phyloP scores from a whole-genome alignment of 2,329 filamentous ascomycete genomes.

The Neofusicoccum kwambonambiense region DNA sequence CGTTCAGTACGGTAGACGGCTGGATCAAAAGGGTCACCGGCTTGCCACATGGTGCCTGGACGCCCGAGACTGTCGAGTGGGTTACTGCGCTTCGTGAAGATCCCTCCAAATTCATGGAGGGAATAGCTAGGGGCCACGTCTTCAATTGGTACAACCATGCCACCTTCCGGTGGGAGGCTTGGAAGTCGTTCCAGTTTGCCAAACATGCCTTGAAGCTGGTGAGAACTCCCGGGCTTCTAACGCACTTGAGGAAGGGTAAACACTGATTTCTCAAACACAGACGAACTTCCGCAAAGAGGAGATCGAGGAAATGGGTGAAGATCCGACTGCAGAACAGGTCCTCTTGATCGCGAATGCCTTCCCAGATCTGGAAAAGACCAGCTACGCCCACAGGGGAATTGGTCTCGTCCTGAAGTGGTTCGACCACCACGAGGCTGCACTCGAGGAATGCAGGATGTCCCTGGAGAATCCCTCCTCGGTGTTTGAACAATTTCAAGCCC shows the following conservation, averaged over 20 bases:
- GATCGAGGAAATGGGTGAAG: neutral
- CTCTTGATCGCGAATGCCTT: slow-evolving; percentile 8
- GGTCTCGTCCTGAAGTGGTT: neutral
- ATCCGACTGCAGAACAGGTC: neutral
- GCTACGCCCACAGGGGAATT: neutral
- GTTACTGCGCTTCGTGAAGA: neutral
- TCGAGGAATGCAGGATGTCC: neutral
- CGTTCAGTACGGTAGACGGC: neutral
- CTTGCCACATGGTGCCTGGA: neutral
- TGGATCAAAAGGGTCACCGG: neutral
- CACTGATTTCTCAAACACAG: neutral
- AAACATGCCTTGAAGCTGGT: neutral
- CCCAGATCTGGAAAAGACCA: neutral
- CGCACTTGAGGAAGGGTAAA: too few species aligned
- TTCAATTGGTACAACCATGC: neutral
- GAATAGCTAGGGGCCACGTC: neutral
- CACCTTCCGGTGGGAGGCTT: neutral
- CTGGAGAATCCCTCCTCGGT: neutral
- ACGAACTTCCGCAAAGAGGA: neutral
- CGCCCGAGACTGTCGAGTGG: neutral
- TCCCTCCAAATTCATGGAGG: neutral
- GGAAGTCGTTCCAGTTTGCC: neutral
- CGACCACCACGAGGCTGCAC: neutral
- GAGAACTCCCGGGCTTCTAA: too few species aligned
- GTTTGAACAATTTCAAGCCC: neutral